Evolutionary conservation across 306 rosid species (phyloP), one percentile per base, ranked within the genome.

Genomic region (Dryas octopetala): DNA sequence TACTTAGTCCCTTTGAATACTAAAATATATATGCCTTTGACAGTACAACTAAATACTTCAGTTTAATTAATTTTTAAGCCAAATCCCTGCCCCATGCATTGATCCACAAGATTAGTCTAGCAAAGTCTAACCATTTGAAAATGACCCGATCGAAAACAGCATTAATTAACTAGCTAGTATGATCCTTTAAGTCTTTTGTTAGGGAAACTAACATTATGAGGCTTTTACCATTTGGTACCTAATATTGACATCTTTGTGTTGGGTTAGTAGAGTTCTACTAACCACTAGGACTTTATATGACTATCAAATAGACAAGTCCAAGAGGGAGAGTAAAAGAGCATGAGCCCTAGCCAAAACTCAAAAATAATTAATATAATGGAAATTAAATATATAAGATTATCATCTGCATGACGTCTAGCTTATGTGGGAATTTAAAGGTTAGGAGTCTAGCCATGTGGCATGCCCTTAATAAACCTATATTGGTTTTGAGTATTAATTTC

Each of bases 191-290:
- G 97, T 91, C 92, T 74, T 45, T 46, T 78, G 92, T 82, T 89
- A 86, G 92, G 88, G 80, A 83, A 89, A 71, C 95, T 83, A 91
- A 86, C 89, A 83, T 83, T 76, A 85, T 72, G 86, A 80, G 81
- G 74, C 81, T 83, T 84, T 86, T 68, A 78, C 64, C 45, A 76
- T 81, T 73, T 46, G 74, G 81, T 74, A 90, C 92, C 94, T 90
- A 88, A 88, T 90, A 41, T 86, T 85, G 90, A 87, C 82, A 80
- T 76, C 52, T 81, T 88, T 79, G 45, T 68, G 68, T 66, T 58
- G 80, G 91, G 92, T 92, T 82, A 87, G 96, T 86, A 85, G 75
- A 74, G 48, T 70, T 85, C 76, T 87, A 87, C 91, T 86, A 86
- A 84, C 95, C 88, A 78, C 73, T 66, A 53, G 66, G 96, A 90